These are phyloP conservation scores for Monascus ruber DNA, from an alignment of 2,329 filamentous ascomycete genomes.

Conservation along the genomic window DNA sequence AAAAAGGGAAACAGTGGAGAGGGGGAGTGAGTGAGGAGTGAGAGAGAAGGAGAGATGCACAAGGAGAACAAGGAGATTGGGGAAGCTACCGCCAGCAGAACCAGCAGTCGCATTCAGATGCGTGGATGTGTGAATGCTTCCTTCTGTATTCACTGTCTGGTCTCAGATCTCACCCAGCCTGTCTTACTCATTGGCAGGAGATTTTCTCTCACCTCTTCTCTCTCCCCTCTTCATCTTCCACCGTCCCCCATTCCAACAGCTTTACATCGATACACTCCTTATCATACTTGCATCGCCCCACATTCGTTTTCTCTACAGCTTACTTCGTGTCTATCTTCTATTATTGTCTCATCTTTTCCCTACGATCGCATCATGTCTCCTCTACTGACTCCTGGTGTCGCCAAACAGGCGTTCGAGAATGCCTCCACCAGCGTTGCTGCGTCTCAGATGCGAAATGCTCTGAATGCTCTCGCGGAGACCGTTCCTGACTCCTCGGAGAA, in stretches of 20 bases:
- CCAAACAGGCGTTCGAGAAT: constrained; percentile 85
- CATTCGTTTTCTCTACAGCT: background rate
- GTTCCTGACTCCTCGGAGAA: constrained; percentile 65
- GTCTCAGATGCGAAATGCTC: constrained; percentile 95
- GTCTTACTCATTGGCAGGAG: no score
- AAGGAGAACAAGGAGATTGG: no score
- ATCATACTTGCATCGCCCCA: background rate
- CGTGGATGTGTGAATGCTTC: no score
- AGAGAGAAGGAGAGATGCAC: no score
- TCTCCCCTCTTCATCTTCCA: background rate
- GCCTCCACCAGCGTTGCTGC: constrained; percentile 96
- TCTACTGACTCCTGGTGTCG: background rate
- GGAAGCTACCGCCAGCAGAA: no score
- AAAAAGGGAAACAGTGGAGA: background rate
- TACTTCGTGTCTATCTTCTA: background rate
- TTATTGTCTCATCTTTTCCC: background rate
- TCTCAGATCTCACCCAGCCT: no score
- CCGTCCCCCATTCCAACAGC: background rate
- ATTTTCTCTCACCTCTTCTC: background rate
- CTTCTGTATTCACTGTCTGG: no score
- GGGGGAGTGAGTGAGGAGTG: background rate
- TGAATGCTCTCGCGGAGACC: constrained; percentile 84
- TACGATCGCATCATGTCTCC: constrained; percentile 1
- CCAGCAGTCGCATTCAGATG: no score
- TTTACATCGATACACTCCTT: background rate